Evolutionary conservation across 2,329 filamentous ascomycete genomes (phyloP).

Genomic region (Microdochium bolleyi): DNA sequence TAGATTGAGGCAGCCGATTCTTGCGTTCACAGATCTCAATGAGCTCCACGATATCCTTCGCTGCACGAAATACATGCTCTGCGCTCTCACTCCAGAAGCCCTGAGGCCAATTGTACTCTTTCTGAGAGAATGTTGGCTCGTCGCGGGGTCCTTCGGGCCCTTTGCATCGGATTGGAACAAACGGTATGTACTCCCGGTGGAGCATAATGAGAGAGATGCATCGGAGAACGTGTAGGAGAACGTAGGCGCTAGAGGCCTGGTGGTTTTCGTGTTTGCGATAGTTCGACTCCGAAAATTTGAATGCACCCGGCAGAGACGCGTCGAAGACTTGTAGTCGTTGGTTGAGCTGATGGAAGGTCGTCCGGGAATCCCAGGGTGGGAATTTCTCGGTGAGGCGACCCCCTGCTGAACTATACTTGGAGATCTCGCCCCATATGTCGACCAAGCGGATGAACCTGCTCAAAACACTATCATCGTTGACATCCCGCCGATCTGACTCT

Average conservation of each 20-base stretch:
- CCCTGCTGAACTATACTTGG: conserved; percentile 43
- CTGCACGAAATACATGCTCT: conserved; percentile 53
- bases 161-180: conserved; percentile 47
- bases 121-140: conserved; percentile 41
- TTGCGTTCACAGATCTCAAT: conserved; percentile 52
- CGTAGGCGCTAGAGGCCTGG: conserved; percentile 55
- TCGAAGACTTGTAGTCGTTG: conserved; percentile 45
- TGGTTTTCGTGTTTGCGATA: conserved; percentile 59
- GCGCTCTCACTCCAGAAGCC: conserved; percentile 59
- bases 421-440: conserved; percentile 51
- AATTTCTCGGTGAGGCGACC: conserved; percentile 40
- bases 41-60: conserved; percentile 56
- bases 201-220: conserved; percentile 60
- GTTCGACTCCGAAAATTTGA: conserved; percentile 52
- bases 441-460: conserved; percentile 50
- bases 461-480: conserved; percentile 35
- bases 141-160: conserved; percentile 50
- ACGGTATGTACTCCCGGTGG: conserved; percentile 61
- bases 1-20: conserved; percentile 58
- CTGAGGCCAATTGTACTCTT: conserved; percentile 33
- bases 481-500: conserved; percentile 13
- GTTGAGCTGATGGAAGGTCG: conserved; percentile 46
- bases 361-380: conserved; percentile 52
- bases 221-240: conserved; percentile 59
- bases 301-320: conserved; percentile 41